Evolutionary conservation across 306 rosid species (phyloP), one percentile per base, ranked within the genome.

Genomic region (Alnus glutinosa): DNA sequence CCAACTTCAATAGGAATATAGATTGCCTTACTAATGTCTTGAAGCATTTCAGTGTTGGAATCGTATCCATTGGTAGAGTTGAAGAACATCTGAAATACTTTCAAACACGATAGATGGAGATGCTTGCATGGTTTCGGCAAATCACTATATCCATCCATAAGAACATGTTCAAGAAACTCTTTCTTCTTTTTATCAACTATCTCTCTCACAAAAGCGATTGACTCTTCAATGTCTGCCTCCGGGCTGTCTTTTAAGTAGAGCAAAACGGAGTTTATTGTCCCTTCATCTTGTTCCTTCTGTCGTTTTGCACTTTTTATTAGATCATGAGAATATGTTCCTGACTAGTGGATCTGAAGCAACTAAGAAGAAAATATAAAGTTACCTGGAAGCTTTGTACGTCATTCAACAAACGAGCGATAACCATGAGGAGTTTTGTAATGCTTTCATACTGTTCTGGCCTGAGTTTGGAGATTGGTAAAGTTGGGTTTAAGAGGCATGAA

Each of bases 371-470:
- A 7, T 13, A 72, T 23, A 14, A 10, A 34, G 46, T 78, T 74
- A 85, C 90, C 87, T 80, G 32, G 66, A 75, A 80, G 23, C 91
- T 77, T 66, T 85, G 83, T 5, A 74, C 4, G 51, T 88, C 91
- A 62, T 88, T 86, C 42, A 86, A 59, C 2, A 86, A 28, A 42
- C 85, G 85, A 63, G 72, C 14, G 54, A 75, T 72, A 34, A 77
- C n/a, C 87, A 80, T 80, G 32, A 83, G 79, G 15, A 80, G 58
- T 55, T 57, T 75, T 11, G 89, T 80, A 0, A 86, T 12, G 69
- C 46, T 49, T 47, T 80, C 77, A 54, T 83, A 86, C 2, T 77
- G 57, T n/a, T 42, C 9, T 52, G 83, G 83, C 49, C 77, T 71
- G 14, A 83, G 83, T 76, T 78, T 75, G 75, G 78, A 16, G 18